A percentile compares a stretch with the other conserved stretches of the same genome.
phyloP scores from a whole-genome alignment of 768 basidiomycete species.

The Collybia sordida region DNA sequence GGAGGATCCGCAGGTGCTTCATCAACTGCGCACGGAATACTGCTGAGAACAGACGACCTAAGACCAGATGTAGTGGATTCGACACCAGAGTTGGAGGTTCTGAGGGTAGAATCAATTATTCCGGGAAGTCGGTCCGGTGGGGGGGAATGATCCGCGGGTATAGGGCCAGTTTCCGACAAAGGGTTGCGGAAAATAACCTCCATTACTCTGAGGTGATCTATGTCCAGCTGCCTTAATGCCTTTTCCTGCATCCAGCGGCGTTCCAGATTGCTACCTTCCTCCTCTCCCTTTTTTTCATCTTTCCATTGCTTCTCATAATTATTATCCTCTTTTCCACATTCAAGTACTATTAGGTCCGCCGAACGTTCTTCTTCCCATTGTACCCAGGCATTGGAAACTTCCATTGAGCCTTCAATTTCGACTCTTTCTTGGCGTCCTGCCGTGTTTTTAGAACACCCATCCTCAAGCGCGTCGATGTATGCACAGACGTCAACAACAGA shows the following conservation, averaged over 20 bases:
- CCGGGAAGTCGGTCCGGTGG: slow-evolving; percentile 5
- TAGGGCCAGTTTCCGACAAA: slow-evolving; percentile 10
- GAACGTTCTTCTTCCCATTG: slow-evolving; percentile 47
- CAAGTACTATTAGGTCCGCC: slow-evolving; percentile 20
- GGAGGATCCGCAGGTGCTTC: slow-evolving; percentile 13
- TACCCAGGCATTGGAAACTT: slow-evolving; percentile 53
- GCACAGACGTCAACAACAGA: slow-evolving; percentile 63
- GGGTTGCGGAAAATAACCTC: slow-evolving; percentile 18
- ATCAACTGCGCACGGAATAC: neutral
- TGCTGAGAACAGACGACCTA: too few relatives aligned
- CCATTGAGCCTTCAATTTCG: slow-evolving; percentile 38
- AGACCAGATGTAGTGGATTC: neutral
- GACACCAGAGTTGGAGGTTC: neutral
- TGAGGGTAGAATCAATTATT: slow-evolving; percentile 12
- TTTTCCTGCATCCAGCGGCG: slow-evolving; percentile 23
- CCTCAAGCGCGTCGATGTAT: slow-evolving; percentile 59
- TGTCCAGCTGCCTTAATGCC: slow-evolving; percentile 14
- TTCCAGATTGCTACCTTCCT: slow-evolving; percentile 4
- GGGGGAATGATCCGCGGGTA: slow-evolving; percentile 6
- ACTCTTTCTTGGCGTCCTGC: slow-evolving; percentile 12
- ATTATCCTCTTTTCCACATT: slow-evolving; percentile 26
- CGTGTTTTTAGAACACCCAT: slow-evolving; percentile 23
- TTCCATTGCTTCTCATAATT: slow-evolving; percentile 16
- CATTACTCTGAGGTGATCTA: slow-evolving; percentile 24
- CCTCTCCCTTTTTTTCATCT: slow-evolving; percentile 10